Base-by-base conservation (phyloP, 1,139 yeast genomes). In the Sporopachydermia cereana region DNA sequence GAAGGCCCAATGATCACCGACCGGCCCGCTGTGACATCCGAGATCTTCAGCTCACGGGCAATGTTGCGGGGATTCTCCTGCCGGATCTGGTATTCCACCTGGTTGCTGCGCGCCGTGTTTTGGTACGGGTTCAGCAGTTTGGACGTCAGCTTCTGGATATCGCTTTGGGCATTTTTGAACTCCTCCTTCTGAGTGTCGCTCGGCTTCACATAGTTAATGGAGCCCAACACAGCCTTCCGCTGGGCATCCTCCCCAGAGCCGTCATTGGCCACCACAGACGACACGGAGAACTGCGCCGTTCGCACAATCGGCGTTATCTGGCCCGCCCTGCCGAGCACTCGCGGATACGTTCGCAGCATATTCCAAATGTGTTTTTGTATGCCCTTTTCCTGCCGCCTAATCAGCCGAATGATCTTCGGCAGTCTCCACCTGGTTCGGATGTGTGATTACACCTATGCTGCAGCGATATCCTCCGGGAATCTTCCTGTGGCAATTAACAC, bases 1-100 rank as follows among this genome's bases (percentile, higher is more conserved):
- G 47, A 25, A 42, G 62, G 62, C 36, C 54, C 55, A 5, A 69
- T 69, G 17, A 57, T 58, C 1, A 68, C 64, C 2, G 72, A 62
- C 53, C 77, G 64, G n/a, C 76, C 77, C 1, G 74, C 73, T 20
- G 58, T 53, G 18, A 63, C 61, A n/a, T 34, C 39, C 5, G 18
- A 20, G 9, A 34, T 34, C 39, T 34, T 34, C 39, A 34, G 17
- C 17, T 34, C 39, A 12, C 39, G 18, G 22, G 39, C 39, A 20
- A 34, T 21, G 22, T 34, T 34, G 9, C 39, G 18, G 18, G 39
- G 39, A 34, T 34, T 34, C 22, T 34, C 39, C 22, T 34, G 39
- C 9, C 39, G 39, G 22, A 34, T 34, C 17, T 34, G 39, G 22
- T 34, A 34, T 34, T 34, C 39, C 18, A 34, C 39, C 22, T 34